Conservation (phyloP, 495 filamentous ascomycete genomes). For the Aspergillus taichungensis region DNA sequence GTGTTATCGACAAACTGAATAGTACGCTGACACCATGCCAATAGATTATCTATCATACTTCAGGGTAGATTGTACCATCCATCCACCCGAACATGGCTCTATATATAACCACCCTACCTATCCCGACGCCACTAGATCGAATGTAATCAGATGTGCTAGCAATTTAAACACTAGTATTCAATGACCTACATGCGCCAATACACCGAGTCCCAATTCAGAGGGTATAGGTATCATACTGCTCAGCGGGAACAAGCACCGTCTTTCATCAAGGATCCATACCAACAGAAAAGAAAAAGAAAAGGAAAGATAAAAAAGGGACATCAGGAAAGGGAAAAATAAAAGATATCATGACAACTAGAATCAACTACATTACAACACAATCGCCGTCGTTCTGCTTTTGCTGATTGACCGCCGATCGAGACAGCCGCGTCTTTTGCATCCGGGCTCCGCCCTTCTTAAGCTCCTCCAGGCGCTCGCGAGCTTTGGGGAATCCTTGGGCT, state of each 20-base stretch:
- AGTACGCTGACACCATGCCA: too few species aligned
- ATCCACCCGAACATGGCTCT: too few species aligned
- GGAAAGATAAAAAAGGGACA: slow-evolving; percentile 1
- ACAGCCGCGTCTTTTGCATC: slow-evolving; percentile 68
- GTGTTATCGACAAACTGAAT: too few species aligned
- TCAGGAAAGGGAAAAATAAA: slow-evolving; percentile 1
- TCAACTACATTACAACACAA: slow-evolving; percentile 73
- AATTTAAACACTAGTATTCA: too few species aligned
- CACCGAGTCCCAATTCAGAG: too few species aligned
- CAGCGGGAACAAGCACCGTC: background rate
- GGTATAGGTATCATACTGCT: too few species aligned
- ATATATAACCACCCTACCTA: too few species aligned
- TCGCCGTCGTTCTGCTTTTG: slow-evolving; percentile 79
- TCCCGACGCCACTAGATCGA: too few species aligned
- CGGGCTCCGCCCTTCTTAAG: slow-evolving; percentile 68
- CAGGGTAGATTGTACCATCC: too few species aligned
- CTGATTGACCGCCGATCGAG: slow-evolving; percentile 72
- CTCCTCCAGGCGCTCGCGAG: slow-evolving; percentile 83
- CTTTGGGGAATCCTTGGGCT: slow-evolving; percentile 94
- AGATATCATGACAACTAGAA: slow-evolving; percentile 1
- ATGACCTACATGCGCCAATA: too few species aligned
- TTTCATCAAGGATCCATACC: background rate
- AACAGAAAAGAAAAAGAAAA: slow-evolving; percentile 4
- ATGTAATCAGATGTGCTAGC: too few species aligned
- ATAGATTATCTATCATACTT: too few species aligned